Evolutionary conservation across 352 stramenopile species (phyloP), one percentile per base, ranked within the genome.

Genomic region (Pythium myriotylum): DNA sequence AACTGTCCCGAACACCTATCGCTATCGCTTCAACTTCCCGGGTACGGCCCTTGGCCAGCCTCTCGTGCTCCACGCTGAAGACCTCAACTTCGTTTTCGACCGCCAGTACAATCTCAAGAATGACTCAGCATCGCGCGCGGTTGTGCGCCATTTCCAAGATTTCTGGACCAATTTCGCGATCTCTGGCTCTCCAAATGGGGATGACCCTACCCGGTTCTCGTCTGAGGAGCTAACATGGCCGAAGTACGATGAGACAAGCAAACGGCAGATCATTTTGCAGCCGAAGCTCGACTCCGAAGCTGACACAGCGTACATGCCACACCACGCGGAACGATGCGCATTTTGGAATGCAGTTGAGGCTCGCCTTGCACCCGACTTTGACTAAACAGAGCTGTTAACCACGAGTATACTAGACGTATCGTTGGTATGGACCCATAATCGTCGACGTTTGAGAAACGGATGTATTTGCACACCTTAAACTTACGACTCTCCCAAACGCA

Each of bases 11-110:
- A 41, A 7, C 19, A 56, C 49, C 22, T 67, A 43, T 13, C 50
- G 51, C 41, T 67, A 67, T 42, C 59, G 59, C 4, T 67, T 52
- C 59, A 67, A 67, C 51, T 17, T 45, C 4, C 26, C 50, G 0
- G 17, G 27, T 13, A 16, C 37, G 13, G 20, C 13, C 17, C 4
- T 37, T 19, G 59, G 59, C 2, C 7, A 17, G 2, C 32, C 50
- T 4, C 41, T 67, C 8, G 59, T 26, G 22, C 10, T 61, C 29
- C 59, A 67, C 51, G 35, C 42, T 5, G 32, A 17, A 1, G 59
- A 67, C 8, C 0, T 60, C 1, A 27, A 37, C 20, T 67, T 39
- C 37, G 59, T 53, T 10, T 53, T 53, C 46, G 29, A 53, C 24
- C 24, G 46, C 1, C 26, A 29, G 24, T n/a, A n/a, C 23, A 53